These are phyloP conservation scores for Lepidium sativum DNA, from an alignment of 345 rosid species.

Conservation along the genomic window DNA sequence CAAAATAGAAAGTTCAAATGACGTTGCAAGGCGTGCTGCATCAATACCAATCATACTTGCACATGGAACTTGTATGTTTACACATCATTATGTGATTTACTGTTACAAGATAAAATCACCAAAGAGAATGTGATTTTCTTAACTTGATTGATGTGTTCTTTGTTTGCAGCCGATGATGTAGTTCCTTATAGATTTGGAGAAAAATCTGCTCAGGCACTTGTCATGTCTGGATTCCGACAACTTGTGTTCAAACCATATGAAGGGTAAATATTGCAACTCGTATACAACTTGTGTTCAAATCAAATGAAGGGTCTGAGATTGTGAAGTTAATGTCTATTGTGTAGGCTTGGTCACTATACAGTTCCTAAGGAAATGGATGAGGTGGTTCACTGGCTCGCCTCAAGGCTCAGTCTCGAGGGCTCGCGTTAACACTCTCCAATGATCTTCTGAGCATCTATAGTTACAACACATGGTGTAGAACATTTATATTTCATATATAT, in stretches of 20 bases:
- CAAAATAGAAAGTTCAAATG: conserved; percentile 42
- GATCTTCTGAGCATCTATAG: conserved; percentile 7
- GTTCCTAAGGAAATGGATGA: conserved; percentile 82
- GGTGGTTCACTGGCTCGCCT: conserved; percentile 62
- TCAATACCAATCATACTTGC: conserved; percentile 49
- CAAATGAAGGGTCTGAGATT: conserved; percentile 24
- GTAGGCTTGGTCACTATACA: conserved; percentile 88
- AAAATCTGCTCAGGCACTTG: conserved; percentile 46
- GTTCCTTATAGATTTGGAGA: conserved; percentile 51
- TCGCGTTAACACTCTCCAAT: conserved; percentile 20
- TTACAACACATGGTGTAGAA: conserved; percentile 11
- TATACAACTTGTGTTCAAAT: conserved; percentile 19
- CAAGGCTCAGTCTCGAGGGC: conserved; percentile 72
- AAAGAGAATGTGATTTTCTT: not conserved
- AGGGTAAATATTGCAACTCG: conserved; percentile 2
- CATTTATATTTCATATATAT: conserved; percentile 5
- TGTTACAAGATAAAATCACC: not conserved
- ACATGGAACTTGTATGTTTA: conserved; percentile 46
- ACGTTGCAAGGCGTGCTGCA: conserved; percentile 49
- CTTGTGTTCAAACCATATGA: conserved; percentile 22
- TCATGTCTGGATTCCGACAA: conserved; percentile 41
- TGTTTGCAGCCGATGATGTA: conserved; percentile 54
- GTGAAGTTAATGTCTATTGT: not conserved
- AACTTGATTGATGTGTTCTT: not conserved
- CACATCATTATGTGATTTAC: not conserved